Percentiles rank a stretch among this genome's conserved stretches.
These are phyloP conservation scores for Pythium folliculosum DNA, from an alignment of 352 stramenopile genomes.

Conservation along the genomic window DNA sequence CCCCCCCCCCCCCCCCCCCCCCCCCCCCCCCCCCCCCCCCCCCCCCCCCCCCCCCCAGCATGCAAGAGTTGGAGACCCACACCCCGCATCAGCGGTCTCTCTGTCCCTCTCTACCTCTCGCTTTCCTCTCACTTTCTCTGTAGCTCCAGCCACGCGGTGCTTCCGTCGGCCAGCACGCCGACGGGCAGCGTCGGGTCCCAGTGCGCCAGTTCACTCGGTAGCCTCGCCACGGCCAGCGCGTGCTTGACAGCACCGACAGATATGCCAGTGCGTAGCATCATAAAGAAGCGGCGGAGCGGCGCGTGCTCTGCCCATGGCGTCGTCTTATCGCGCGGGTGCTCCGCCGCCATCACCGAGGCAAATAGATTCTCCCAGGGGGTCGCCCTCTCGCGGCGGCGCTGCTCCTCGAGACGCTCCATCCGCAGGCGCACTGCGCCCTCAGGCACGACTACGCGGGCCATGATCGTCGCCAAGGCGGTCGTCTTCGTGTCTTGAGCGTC, in stretches of 20 bases:
- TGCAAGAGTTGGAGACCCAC: too few species aligned
- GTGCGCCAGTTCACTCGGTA: conserved; percentile 14
- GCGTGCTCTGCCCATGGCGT: conserved; percentile 9
- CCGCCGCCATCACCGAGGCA: not conserved
- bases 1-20: too few species aligned
- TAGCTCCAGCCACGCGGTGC: not conserved
- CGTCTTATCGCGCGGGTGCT: not conserved
- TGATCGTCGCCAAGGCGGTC: not conserved
- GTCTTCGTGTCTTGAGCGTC: not conserved
- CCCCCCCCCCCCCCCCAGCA: too few species aligned
- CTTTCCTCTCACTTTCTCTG: not conserved
- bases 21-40: too few species aligned
- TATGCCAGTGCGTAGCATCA: conserved; percentile 15
- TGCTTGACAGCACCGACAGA: conserved; percentile 9
- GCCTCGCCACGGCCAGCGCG: not conserved
- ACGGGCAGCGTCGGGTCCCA: conserved; percentile 18
- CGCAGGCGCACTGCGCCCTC: conserved; percentile 12
- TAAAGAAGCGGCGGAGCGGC: conserved; percentile 18
- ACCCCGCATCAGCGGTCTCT: not conserved
- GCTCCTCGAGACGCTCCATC: not conserved
- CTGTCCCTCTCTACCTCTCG: not conserved
- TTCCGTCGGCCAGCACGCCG: not conserved
- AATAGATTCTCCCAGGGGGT: conserved; percentile 17
- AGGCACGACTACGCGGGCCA: conserved; percentile 13
- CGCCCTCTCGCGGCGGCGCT: not conserved